Conservation (phyloP, 768 basidiomycete species). For the Pulveroboletus ravenelii region DNA sequence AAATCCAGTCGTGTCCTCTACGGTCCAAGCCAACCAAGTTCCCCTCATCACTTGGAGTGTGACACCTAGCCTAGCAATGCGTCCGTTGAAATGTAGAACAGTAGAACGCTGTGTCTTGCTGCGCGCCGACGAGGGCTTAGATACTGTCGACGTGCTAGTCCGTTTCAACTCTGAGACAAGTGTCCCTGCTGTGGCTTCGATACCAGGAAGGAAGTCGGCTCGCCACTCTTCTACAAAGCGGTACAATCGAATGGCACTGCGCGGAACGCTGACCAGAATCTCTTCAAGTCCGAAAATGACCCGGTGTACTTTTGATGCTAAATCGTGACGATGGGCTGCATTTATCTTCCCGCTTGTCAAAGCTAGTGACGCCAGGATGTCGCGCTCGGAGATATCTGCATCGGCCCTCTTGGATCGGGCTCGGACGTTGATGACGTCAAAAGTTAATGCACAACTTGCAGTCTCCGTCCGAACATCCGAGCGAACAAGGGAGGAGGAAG, state of each 20-base stretch:
- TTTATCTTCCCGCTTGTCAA: conserved; percentile 45
- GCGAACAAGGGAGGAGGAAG: conserved; percentile 16
- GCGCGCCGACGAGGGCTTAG: conserved; percentile 25
- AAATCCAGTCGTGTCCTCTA: conserved; percentile 47
- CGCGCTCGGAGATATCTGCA: conserved; percentile 39
- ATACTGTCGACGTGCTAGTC: conserved; percentile 34
- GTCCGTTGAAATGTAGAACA: conserved; percentile 48
- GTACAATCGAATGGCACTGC: conserved; percentile 76
- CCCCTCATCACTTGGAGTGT: conserved; percentile 83
- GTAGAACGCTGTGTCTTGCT: conserved; percentile 5
- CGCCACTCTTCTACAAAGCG: conserved; percentile 81
- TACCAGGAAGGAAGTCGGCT: conserved; percentile 69
- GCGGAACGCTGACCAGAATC: conserved; percentile 60
- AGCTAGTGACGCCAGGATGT: conserved; percentile 58
- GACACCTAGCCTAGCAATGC: conserved; percentile 48
- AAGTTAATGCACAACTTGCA: conserved; percentile 43
- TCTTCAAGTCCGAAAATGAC: conserved; percentile 42
- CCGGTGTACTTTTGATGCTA: conserved; percentile 35
- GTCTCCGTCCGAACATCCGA: conserved; percentile 33
- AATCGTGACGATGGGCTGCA: conserved; percentile 45
- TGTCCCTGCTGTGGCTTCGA: conserved; percentile 62
- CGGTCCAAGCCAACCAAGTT: conserved; percentile 79
- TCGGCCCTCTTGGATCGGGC: conserved; percentile 49
- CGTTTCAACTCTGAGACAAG: conserved; percentile 60
- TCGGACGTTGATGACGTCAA: conserved; percentile 51